A percentile compares a stretch with the other conserved stretches of the same genome.
phyloP scores from a whole-genome alignment of 768 basidiomycete species.

The Suillus lakei region DNA sequence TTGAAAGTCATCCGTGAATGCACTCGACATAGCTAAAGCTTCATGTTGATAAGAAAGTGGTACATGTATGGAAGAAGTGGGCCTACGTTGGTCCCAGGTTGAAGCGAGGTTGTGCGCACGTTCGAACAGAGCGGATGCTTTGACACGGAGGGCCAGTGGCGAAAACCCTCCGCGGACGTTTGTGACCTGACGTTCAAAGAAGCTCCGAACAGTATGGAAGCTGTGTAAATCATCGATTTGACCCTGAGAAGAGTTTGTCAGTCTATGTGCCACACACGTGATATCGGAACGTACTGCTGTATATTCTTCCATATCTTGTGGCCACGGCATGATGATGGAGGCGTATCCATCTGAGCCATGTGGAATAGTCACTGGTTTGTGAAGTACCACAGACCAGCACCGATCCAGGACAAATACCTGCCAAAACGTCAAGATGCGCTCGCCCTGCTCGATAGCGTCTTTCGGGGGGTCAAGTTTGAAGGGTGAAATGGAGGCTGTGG shows the following conservation, averaged over 20 bases:
- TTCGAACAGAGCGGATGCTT: constrained; percentile 78
- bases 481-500: constrained; percentile 35
- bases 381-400: constrained; percentile 79
- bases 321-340: constrained; percentile 77
- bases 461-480: constrained; percentile 63
- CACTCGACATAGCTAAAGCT: constrained; percentile 51
- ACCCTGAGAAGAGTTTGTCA: constrained; percentile 48
- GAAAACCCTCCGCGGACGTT: constrained; percentile 59
- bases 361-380: constrained; percentile 67
- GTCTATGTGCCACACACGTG: constrained; percentile 11
- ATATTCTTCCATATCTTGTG: constrained; percentile 73
- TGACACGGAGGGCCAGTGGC: constrained; percentile 66
- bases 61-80: constrained; percentile 19
- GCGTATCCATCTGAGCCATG: constrained; percentile 62
- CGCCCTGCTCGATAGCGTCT: constrained; percentile 65
- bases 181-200: constrained; percentile 63
- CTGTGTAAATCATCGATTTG: constrained; percentile 54
- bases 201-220: constrained; percentile 63
- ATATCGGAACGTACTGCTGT: constrained; percentile 54
- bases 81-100: constrained; percentile 62
- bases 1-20: constrained; percentile 62
- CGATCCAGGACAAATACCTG: constrained; percentile 82
- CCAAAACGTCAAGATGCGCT: constrained; percentile 81
- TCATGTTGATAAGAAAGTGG: constrained; percentile 26
- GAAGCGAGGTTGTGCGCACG: constrained; percentile 65